Conservation (phyloP, 2,329 filamentous ascomycete species). For the Alternaria angustiovoidea region DNA sequence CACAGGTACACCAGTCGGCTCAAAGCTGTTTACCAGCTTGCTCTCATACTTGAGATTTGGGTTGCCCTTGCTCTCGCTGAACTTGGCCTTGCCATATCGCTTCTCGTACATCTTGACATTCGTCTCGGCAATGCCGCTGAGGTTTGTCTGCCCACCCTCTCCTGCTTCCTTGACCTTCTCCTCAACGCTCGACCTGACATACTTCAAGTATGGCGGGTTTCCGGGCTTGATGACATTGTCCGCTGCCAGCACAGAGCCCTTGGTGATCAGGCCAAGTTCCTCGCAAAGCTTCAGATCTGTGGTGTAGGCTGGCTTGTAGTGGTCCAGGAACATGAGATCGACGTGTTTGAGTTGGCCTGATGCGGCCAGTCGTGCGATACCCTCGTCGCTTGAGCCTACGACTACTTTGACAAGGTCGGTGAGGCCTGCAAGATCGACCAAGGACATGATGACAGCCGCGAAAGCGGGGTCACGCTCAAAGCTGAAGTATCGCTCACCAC, state of each 20-base stretch:
- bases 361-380: slow-evolving; percentile 67
- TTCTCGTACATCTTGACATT: slow-evolving; percentile 59
- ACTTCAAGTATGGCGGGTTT: slow-evolving; percentile 74
- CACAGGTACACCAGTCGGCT: slow-evolving; percentile 72
- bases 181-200: slow-evolving; percentile 70
- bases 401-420: slow-evolving; percentile 73
- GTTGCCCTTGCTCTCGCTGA: slow-evolving; percentile 61
- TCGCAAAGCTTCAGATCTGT: slow-evolving; percentile 81
- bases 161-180: slow-evolving; percentile 63
- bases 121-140: slow-evolving; percentile 53
- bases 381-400: slow-evolving; percentile 73
- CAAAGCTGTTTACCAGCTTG: slow-evolving; percentile 69
- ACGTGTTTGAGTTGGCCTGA: slow-evolving; percentile 65
- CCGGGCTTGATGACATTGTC: slow-evolving; percentile 78
- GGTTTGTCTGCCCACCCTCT: slow-evolving; percentile 46
- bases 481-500: slow-evolving; percentile 72
- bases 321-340: slow-evolving; percentile 80
- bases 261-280: slow-evolving; percentile 69
- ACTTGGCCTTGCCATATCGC: slow-evolving; percentile 56
- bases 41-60: slow-evolving; percentile 73
- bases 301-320: slow-evolving; percentile 79
- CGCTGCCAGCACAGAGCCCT: slow-evolving; percentile 70
- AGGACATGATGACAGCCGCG: slow-evolving; percentile 70
- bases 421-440: slow-evolving; percentile 80
- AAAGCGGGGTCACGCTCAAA: slow-evolving; percentile 79